phyloP scores from a whole-genome alignment of 441 rosid genomes.

The Francoa sonchifolia region DNA sequence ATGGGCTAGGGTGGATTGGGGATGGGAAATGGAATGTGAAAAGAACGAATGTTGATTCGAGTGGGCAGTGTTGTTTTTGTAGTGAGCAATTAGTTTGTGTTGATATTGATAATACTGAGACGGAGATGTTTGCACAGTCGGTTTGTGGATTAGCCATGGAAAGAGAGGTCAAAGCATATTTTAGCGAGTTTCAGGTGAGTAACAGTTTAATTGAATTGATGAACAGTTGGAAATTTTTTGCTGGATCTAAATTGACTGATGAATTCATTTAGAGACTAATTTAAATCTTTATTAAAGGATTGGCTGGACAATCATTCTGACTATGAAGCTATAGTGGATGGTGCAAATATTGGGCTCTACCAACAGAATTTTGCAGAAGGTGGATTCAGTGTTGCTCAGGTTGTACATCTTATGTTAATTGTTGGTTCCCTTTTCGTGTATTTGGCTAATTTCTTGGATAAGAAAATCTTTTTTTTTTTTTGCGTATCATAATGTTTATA shows the following conservation, averaged over 20 bases:
- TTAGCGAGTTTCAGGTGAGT: constrained; percentile 72
- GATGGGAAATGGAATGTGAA: constrained; percentile 50
- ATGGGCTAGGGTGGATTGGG: constrained; percentile 79
- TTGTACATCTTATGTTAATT: constrained; percentile 19
- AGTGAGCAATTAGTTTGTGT: constrained; percentile 43
- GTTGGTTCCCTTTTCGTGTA: not conserved
- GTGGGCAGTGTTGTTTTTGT: constrained; percentile 52
- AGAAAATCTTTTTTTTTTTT: too few species aligned
- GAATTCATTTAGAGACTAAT: not conserved
- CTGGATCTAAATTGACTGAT: not conserved
- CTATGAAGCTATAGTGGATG: constrained; percentile 68
- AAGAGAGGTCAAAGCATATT: constrained; percentile 59
- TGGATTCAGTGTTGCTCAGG: constrained; percentile 69
- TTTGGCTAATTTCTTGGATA: too few species aligned
- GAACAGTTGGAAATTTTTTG: not conserved
- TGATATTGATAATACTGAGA: constrained; percentile 54
- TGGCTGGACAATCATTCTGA: constrained; percentile 58
- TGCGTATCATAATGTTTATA: constrained; percentile 12
- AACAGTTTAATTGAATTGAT: not conserved
- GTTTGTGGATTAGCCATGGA: constrained; percentile 60
- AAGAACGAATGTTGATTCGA: constrained; percentile 31
- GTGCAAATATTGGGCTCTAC: constrained; percentile 82
- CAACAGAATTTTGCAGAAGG: constrained; percentile 81
- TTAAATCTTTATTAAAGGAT: constrained; percentile 38
- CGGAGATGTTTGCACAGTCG: constrained; percentile 47